Percentiles rank a stretch among this genome's conserved stretches.
phyloP scores from a whole-genome alignment of 1,284 basidiomycete species.

The Boletus semigastroideus region DNA sequence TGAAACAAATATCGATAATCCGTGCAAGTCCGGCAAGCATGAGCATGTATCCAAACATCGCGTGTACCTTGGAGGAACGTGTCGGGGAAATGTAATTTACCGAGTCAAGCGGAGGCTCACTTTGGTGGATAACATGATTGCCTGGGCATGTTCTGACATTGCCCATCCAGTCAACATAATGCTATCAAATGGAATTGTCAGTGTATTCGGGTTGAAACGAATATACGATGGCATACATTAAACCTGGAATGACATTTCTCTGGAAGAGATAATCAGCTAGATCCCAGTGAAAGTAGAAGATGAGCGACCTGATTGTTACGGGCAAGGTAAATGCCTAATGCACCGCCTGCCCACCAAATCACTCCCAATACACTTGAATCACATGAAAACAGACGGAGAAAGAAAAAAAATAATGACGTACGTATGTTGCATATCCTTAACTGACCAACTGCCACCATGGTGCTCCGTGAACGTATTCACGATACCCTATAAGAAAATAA shows the following conservation, averaged over 20 bases:
- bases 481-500: slow-evolving; percentile 29
- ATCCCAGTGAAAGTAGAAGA: neutral
- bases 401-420: slow-evolving; percentile 37
- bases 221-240: slow-evolving; percentile 61
- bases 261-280: slow-evolving; percentile 23
- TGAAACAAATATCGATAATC: slow-evolving; percentile 87
- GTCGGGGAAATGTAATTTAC: slow-evolving; percentile 6
- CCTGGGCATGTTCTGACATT: slow-evolving; percentile 90
- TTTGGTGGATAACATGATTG: slow-evolving; percentile 80
- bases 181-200: slow-evolving; percentile 37
- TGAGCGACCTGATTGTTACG: slow-evolving; percentile 68
- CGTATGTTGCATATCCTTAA: slow-evolving; percentile 96
- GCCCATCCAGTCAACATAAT: slow-evolving; percentile 93
- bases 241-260: slow-evolving; percentile 79
- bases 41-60: slow-evolving; percentile 81
- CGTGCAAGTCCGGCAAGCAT: slow-evolving; percentile 84
- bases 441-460: slow-evolving; percentile 77
- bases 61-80: slow-evolving; percentile 61
- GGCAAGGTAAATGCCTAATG: slow-evolving; percentile 84
- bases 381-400: neutral
- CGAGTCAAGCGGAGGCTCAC: slow-evolving; percentile 36
- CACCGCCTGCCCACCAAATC: slow-evolving; percentile 88
- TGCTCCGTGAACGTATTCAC: slow-evolving; percentile 97
- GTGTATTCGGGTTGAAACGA: slow-evolving; percentile 2
- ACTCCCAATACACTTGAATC: slow-evolving; percentile 41